A percentile compares a stretch with the other conserved stretches of the same genome.
Conservation (phyloP, 768 basidiomycete genomes). For the Hydnomerulius pinastri region DNA sequence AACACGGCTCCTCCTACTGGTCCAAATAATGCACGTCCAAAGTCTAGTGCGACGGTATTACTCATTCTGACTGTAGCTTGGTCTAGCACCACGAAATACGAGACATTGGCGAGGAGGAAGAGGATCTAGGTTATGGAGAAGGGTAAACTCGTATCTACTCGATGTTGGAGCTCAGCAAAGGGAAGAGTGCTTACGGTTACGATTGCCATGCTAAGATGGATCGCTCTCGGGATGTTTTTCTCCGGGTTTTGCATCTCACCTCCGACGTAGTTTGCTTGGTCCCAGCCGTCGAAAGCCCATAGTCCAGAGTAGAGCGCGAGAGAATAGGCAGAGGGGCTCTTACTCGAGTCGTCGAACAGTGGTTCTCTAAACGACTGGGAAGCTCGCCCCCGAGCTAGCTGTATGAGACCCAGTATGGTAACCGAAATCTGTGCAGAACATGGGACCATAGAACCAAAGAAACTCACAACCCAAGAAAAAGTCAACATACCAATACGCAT, state of each 20-base stretch:
- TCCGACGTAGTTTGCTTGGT: conserved; percentile 88
- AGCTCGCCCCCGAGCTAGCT: conserved; percentile 68
- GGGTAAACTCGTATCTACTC: no score
- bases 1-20: conserved; percentile 85
- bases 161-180: background rate
- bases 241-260: conserved; percentile 84
- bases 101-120: conserved; percentile 80
- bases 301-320: conserved; percentile 94
- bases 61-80: conserved; percentile 72
- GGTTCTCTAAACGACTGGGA: conserved; percentile 67
- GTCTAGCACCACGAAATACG: conserved; percentile 94
- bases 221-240: conserved; percentile 84
- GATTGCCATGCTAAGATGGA: conserved; percentile 87
- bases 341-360: conserved; percentile 74
- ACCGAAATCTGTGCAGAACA: conserved; percentile 82
- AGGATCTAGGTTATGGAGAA: no score
- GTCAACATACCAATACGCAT: conserved; percentile 57
- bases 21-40: conserved; percentile 85
- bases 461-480: conserved; percentile 4
- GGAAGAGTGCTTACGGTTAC: conserved; percentile 59
- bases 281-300: conserved; percentile 98
- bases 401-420: conserved; percentile 76
- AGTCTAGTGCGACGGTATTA: conserved; percentile 90
- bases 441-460: no score
- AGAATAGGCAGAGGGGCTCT: conserved; percentile 82